A percentile compares a stretch with the other conserved stretches of the same genome.
Conservation (phyloP, 164 flowering plant genomes). For the Magnolia changhungtana region DNA sequence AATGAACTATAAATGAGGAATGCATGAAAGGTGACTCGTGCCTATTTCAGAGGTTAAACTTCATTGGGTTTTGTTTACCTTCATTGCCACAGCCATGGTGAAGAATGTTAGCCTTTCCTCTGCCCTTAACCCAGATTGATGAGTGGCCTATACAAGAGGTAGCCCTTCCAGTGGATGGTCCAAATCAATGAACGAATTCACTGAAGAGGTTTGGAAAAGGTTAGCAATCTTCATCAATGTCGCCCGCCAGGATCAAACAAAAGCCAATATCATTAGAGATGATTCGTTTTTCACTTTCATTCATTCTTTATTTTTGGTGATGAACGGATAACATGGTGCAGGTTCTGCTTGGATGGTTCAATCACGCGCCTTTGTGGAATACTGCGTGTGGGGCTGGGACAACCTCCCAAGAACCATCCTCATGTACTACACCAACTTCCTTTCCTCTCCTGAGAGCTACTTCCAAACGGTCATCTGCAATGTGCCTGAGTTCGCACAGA, state of each 20-base stretch:
- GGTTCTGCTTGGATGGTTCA: slow-evolving; percentile 87
- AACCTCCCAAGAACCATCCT: slow-evolving; percentile 54
- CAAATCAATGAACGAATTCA: too few relatives aligned
- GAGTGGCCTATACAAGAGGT: too few relatives aligned
- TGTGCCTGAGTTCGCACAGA: slow-evolving; percentile 46
- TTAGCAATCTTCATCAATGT: neutral
- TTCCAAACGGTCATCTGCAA: slow-evolving; percentile 79
- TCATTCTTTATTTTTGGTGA: neutral
- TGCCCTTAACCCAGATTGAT: too few relatives aligned
- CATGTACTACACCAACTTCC: slow-evolving; percentile 26
- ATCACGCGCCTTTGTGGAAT: slow-evolving; percentile 64
- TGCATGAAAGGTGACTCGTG: too few relatives aligned
- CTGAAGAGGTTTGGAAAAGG: too few relatives aligned
- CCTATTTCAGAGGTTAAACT: too few relatives aligned
- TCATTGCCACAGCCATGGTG: too few relatives aligned
- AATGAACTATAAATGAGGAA: too few relatives aligned
- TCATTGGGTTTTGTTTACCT: too few relatives aligned
- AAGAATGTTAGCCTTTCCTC: too few relatives aligned
- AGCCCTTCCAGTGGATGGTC: too few relatives aligned
- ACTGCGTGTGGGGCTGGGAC: slow-evolving; percentile 74
- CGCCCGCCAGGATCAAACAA: neutral
- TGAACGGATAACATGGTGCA: slow-evolving; percentile 20
- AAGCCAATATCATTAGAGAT: neutral
- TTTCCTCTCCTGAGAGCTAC: slow-evolving; percentile 83
- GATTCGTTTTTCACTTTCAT: too few relatives aligned